Base-by-base conservation (phyloP, 2,329 filamentous ascomycete species). In the Phyllosticta capitalensis region DNA sequence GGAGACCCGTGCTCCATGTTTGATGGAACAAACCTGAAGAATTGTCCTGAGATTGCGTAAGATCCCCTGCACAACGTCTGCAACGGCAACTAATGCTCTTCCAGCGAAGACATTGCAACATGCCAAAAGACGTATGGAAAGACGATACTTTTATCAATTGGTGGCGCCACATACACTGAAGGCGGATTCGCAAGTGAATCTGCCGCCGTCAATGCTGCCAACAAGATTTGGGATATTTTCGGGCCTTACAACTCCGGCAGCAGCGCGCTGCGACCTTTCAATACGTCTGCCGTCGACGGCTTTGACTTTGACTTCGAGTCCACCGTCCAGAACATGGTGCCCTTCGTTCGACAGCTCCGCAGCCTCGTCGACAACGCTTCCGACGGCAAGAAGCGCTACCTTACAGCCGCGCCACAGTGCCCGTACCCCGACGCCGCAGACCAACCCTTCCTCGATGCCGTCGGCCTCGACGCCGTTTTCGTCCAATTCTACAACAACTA, bases 301-400 rank as follows among this genome's bases (percentile, higher is more conserved):
- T 90, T 91, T 69, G 88, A 91, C 72, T 83, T 90, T 63, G 88
- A 91, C 69, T 85, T 90, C 63, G 87, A 90, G 73, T 76, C 81
- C 4, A 71, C 72, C 2, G 79, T 81, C 14, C 71, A 71, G 54
- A 85, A 88, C 72, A 83, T 87, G 73, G 77, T 76, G 0, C 73
- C 81, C 1, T 88, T 90, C 65, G 85, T 80, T 1, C 74, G 77
- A 45, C 75, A 79, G 58, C 78, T 89, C 9, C 81, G 84, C 28
- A 65, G 69, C 17, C 66, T 78, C 33, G 85, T 85, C 77, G 76
- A 83, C 64, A 73, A 73, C 20, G 75, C 75, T 63, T 5, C 45
- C 49, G 28, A 55, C 17, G 59, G 55, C 7, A 83, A 81, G 69
- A 71, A 70, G 21, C 87, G 79, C 71, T 82, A 80, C 71, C 73